Percentiles rank a stretch among this genome's conserved stretches.
These are phyloP conservation scores for Clitoria ternatea DNA, from an alignment of 306 rosid species.

Conservation along the genomic window DNA sequence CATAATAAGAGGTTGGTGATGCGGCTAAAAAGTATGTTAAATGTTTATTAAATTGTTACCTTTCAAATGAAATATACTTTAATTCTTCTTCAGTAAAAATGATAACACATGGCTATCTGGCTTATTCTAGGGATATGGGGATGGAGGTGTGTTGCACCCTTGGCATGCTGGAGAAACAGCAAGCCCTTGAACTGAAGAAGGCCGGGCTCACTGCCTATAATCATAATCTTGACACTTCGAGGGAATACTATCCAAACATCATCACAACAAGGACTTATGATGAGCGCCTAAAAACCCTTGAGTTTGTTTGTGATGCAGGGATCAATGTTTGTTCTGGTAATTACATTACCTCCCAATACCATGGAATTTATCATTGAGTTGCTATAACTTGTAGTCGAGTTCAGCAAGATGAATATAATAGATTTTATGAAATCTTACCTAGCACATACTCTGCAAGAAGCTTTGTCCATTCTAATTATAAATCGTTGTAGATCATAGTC, in stretches of 20 bases:
- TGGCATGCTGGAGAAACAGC: slow-evolving; percentile 96
- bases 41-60: slow-evolving; percentile 1
- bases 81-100: not conserved
- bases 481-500: not conserved
- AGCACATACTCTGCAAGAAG: not conserved
- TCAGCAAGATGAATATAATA: not conserved
- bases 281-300: slow-evolving; percentile 86
- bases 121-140: slow-evolving; percentile 68
- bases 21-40: slow-evolving; percentile 8
- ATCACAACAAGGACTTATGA: slow-evolving; percentile 91
- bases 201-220: slow-evolving; percentile 98
- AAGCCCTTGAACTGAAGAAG: slow-evolving; percentile 80
- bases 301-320: slow-evolving; percentile 93
- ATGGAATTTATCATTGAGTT: not conserved
- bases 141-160: slow-evolving; percentile 99
- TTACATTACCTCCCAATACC: slow-evolving; percentile 8
- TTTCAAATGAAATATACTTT: not conserved
- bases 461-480: not conserved
- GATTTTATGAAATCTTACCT: not conserved
- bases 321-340: slow-evolving; percentile 94
- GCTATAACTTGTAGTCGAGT: not conserved
- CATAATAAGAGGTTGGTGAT: slow-evolving; percentile 5
- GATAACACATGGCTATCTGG: slow-evolving; percentile 7
- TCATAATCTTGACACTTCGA: slow-evolving; percentile 94
- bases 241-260: slow-evolving; percentile 93